phyloP scores from a whole-genome alignment of 495 filamentous ascomycete species.

The Neurospora sp. region DNA sequence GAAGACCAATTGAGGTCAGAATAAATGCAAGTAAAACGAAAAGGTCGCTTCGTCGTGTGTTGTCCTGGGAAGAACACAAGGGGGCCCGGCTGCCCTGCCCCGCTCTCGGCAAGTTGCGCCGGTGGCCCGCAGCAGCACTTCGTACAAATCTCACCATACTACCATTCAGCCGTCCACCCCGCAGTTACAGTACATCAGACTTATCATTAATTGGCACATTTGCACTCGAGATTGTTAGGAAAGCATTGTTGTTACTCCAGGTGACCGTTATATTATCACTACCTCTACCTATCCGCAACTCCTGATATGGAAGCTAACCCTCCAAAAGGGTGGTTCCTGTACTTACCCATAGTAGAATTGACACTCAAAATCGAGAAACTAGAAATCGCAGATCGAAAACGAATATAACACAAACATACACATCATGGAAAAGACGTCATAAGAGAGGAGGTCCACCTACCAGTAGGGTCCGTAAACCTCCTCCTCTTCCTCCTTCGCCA shows the following conservation, averaged over 20 bases:
- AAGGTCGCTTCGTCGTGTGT: no score
- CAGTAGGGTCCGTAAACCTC: background rate
- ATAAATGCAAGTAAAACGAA: no score
- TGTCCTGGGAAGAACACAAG: no score
- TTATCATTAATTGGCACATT: no score
- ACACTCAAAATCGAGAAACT: background rate
- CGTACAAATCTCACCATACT: no score
- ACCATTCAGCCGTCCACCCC: no score
- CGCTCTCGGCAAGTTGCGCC: no score
- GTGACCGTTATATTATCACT: background rate
- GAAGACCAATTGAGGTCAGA: background rate
- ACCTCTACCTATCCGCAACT: background rate
- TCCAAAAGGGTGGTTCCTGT: background rate
- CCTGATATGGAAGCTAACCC: background rate
- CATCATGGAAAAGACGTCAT: background rate
- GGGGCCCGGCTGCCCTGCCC: no score
- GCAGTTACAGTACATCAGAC: no score
- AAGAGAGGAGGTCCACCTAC: background rate
- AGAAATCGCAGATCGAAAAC: background rate
- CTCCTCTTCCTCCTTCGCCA: background rate
- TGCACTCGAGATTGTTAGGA: no score
- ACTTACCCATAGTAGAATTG: background rate
- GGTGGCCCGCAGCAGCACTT: no score
- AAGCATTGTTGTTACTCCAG: background rate
- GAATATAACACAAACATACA: background rate